These are phyloP conservation scores for sorghum (Sorghum bicolor) DNA, from an alignment of 176 grass and related monocot species.

Conservation along the genomic window Sorghum_bicolor_NCBIv3 NC_012878.2:47006501-47007000, in stretches of 20 bases:
- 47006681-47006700: background rate
- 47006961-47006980: background rate
- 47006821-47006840: no score
- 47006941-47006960: background rate
- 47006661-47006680: no score
- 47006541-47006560: background rate
- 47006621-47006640: background rate
- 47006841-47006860: background rate
- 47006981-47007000: background rate
- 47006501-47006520: no score
- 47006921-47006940: background rate
- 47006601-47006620: background rate
- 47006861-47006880: background rate
- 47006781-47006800: no score
- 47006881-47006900: background rate
- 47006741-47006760: no score
- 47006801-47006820: no score
- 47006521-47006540: no score
- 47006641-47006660: no score
- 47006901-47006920: background rate
- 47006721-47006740: no score
- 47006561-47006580: background rate
- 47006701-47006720: no score
- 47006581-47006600: background rate
- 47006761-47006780: no score